Evolutionary conservation across 345 rosid species (phyloP), one percentile per base, ranked within the genome.

Genomic region (Eucalyptus microcorys): DNA sequence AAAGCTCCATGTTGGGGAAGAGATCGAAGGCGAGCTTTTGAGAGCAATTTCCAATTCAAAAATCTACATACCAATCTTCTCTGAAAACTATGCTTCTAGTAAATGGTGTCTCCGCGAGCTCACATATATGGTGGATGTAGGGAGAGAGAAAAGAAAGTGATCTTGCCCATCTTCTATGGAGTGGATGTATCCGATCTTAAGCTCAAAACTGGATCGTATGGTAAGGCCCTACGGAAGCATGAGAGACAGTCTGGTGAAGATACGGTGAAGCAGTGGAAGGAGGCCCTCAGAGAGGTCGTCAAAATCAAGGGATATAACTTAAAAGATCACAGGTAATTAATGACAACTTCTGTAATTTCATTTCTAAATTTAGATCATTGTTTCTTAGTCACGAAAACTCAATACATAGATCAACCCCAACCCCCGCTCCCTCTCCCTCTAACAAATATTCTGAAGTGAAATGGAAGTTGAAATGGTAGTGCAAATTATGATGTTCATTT

Each of bases 261-360:
- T 5, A 17, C 1, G 0, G 9, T 0, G 1, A 52, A 17, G 1
- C 55, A 17, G 9, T 52, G 55, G 55, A 24, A 52, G 55, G 24
- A 7, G 55, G 24, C 24, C 55, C 24, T 52, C 0, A 52, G 9
- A 52, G 55, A 52, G 1, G 9, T 52, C 5, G 2, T 9, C 3
- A 3, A 1, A 52, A 52, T 52, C 2, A 52, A 52, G 9, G 55
- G 55, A 52, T 52, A 0, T 0, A 52, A 19, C 55, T 17, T 52
- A 52, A 52, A 0, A 52, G 55, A 55, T 55, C 6, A 55, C 3
- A 6, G 61, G 61, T 55, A 55, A 24, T 55, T 55, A 22, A 52
- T 5, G 30, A 10, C 3, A 10, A 55, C 30, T 55, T 24, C 0
- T 4, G 61, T 24, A 10, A 0, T 55, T 55, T 55, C 30, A 55